Evolutionary conservation across 371 early-diverging fungal species (phyloP).

Genomic region (Mucor piriformis): DNA sequence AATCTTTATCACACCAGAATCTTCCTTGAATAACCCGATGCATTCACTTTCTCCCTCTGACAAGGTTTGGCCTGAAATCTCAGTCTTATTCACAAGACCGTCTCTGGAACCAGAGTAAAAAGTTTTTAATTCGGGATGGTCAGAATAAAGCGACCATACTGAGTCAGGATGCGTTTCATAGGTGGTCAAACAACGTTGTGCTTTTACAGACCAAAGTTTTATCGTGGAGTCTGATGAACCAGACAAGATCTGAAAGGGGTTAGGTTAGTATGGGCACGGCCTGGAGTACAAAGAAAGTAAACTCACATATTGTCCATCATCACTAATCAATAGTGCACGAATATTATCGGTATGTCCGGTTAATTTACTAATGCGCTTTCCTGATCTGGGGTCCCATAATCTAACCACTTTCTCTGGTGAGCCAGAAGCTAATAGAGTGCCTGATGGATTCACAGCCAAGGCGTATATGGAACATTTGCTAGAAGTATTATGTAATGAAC

Average conservation of each 20-base stretch:
- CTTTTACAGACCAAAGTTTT: slow-evolving; percentile 91
- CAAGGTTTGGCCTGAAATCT: slow-evolving; percentile 42
- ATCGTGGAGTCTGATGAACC: slow-evolving; percentile 90
- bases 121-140: slow-evolving; percentile 79
- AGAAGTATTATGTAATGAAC: slow-evolving; percentile 53
- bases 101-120: slow-evolving; percentile 94
- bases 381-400: slow-evolving; percentile 87
- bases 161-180: slow-evolving; percentile 85
- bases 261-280: too few relatives aligned
- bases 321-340: slow-evolving; percentile 82
- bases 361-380: slow-evolving; percentile 74
- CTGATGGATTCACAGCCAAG: slow-evolving; percentile 72
- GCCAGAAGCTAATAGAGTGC: slow-evolving; percentile 76
- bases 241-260: slow-evolving; percentile 67
- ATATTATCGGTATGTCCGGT: slow-evolving; percentile 95
- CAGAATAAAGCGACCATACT: slow-evolving; percentile 89
- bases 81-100: slow-evolving; percentile 85
- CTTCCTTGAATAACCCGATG: slow-evolving; percentile 85
- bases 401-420: slow-evolving; percentile 90
- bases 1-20: slow-evolving; percentile 79
- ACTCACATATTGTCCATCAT: slow-evolving; percentile 83
- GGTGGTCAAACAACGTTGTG: slow-evolving; percentile 85
- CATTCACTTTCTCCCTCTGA: slow-evolving; percentile 66
- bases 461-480: slow-evolving; percentile 77
- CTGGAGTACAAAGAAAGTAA: neutral